Evolutionary conservation across 306 rosid genomes (phyloP).

Genomic region (Fragaria nilgerrensis): DNA sequence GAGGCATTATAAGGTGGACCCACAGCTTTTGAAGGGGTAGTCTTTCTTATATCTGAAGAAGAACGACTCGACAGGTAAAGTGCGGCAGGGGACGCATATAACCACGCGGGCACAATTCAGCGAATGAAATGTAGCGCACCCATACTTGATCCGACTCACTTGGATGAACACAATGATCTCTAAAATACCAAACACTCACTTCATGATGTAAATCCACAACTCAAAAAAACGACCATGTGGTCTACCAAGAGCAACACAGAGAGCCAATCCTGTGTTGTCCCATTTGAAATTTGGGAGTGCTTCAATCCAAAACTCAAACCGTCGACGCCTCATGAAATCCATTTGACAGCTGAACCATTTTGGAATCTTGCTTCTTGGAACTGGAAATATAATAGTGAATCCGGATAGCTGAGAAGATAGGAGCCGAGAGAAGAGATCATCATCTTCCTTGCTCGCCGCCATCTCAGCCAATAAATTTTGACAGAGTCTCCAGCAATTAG

Average conservation of each 20-base stretch:
- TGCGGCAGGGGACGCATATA: background rate
- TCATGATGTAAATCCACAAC: background rate
- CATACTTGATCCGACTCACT: too few relatives aligned
- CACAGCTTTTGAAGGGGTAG: background rate
- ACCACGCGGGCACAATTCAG: background rate
- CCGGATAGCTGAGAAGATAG: rapidly evolving
- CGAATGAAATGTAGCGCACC: too few relatives aligned
- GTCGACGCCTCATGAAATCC: background rate
- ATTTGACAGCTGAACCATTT: background rate
- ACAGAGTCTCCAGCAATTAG: background rate
- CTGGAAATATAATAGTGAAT: background rate
- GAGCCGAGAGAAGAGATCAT: background rate
- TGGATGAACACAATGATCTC: rapidly evolving
- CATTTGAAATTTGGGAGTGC: background rate
- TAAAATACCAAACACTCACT: rapidly evolving
- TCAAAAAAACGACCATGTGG: rapidly evolving
- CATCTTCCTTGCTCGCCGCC: background rate
- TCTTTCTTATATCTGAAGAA: too few relatives aligned
- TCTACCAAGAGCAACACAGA: background rate
- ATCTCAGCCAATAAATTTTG: background rate
- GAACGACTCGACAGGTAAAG: background rate
- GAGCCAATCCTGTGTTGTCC: background rate
- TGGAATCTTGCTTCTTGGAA: background rate
- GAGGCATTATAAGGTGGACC: background rate
- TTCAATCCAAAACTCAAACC: background rate